Conservation (phyloP, 2,329 filamentous ascomycete genomes). For the Leptographium flavum region DNA sequence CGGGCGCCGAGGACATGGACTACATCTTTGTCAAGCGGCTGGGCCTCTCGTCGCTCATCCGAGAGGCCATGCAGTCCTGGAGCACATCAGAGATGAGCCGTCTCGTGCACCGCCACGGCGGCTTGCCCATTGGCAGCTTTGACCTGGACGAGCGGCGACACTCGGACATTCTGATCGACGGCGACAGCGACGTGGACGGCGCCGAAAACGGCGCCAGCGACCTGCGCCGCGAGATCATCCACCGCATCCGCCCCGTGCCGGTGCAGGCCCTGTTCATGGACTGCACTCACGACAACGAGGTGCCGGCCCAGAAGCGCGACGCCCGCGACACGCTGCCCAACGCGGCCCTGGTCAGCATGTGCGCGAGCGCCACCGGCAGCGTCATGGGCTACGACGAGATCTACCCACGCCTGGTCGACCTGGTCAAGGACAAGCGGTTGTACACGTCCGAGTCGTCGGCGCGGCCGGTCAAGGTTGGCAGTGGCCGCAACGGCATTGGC, state of each 20-base stretch:
- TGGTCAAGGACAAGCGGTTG: constrained; percentile 74
- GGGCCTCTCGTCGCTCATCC: constrained; percentile 79
- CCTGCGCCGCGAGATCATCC: constrained; percentile 49
- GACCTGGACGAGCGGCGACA: constrained; percentile 71
- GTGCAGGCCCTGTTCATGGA: constrained; percentile 97
- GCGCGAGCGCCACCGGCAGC: constrained; percentile 82
- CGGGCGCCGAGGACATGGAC: constrained; percentile 88
- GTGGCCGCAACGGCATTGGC: constrained; percentile 72
- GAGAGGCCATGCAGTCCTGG: constrained; percentile 98
- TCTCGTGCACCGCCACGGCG: constrained; percentile 84
- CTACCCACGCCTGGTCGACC: constrained; percentile 82
- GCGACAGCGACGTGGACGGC: neutral
- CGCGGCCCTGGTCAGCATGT: constrained; percentile 90
- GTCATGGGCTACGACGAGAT: constrained; percentile 98
- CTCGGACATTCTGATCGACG: neutral
- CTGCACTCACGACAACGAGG: constrained; percentile 97
- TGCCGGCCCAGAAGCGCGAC: constrained; percentile 87
- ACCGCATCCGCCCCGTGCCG: constrained; percentile 71
- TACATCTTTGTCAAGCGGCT: constrained; percentile 91
- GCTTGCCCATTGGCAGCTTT: constrained; percentile 90
- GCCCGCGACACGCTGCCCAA: constrained; percentile 89
- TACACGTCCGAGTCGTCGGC: constrained; percentile 60
- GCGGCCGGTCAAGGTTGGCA: constrained; percentile 46
- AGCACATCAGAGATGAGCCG: constrained; percentile 84
- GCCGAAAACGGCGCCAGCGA: constrained; percentile 17